Evolutionary conservation across 2,329 filamentous ascomycete genomes (phyloP), one percentile per base, ranked within the genome.

Genomic region (Aspergillus awamori): DNA sequence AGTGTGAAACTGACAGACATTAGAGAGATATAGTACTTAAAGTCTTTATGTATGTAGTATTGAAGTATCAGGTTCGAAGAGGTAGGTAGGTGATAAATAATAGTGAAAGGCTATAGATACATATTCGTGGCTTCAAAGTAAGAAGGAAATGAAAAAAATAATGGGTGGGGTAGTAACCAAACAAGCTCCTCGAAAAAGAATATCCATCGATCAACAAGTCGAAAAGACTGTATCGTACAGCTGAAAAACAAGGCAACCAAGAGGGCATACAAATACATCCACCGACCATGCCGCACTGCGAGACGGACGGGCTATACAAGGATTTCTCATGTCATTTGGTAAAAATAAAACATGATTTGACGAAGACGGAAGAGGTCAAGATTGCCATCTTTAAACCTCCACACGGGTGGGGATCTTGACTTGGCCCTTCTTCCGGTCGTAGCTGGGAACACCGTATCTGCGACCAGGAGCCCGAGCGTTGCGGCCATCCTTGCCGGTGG

Each of bases 361-460:
- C 26, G n/a, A 3, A 8, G 15, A 36, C n/a, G 11, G 6, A 26
- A 24, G 11, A 17, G 28, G 28, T 30, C 28, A 13, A 22, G 30
- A 38, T 47, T 1, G 20, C 3, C 45, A 7, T 24, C 5, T 5
- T 56, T 74, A 81, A 48, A 79, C 79, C 66, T 84, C 82, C 52
- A 88, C 86, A 64, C 79, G 81, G 22, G 82, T 87, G 11, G 86
- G 86, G 63, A 89, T 87, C 80, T 89, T 89, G 68, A 87, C 78
- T 64, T 81, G 77, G 24, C 86, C 86, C 75, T 83, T 84, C 81
- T 88, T 88, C 62, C 87, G 78, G 63, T 88, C 86, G 69, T 86
- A 77, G 67, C 82, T 82, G 53, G 87, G 86, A 61, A 87, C 80
- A 68, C 87, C 86, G 70, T 89, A 89, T 65, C 86, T 79, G 67